phyloP scores from a whole-genome alignment of 257 asterid genomes.

The Lantana camara region DNA sequence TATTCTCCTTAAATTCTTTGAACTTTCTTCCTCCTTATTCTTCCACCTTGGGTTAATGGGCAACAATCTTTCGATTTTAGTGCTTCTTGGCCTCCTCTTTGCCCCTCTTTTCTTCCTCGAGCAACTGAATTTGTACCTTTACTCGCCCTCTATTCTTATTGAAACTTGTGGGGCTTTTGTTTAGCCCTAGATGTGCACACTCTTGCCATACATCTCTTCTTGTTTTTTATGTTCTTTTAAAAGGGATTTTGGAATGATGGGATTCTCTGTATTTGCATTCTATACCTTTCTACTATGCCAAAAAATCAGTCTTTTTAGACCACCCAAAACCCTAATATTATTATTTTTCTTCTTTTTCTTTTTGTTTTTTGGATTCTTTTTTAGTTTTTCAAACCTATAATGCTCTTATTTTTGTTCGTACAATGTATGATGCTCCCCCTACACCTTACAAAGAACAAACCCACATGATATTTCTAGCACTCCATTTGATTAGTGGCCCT shows the following conservation, averaged over 20 bases:
- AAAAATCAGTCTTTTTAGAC: constrained; percentile 64
- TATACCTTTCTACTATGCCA: constrained; percentile 48
- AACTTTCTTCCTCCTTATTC: background rate
- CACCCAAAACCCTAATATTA: constrained; percentile 32
- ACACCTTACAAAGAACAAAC: constrained; percentile 53
- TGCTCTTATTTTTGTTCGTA: constrained; percentile 33
- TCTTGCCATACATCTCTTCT: constrained; percentile 28
- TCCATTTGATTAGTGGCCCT: constrained; percentile 52
- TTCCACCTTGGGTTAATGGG: constrained; percentile 18
- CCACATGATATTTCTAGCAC: constrained; percentile 53
- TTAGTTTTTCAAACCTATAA: constrained; percentile 29
- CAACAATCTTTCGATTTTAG: constrained; percentile 39
- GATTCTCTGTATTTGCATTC: constrained; percentile 61
- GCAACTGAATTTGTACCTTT: constrained; percentile 76
- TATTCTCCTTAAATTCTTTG: constrained; percentile 1
- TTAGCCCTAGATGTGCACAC: constrained; percentile 53
- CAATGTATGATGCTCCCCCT: constrained; percentile 55
- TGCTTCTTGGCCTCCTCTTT: constrained; percentile 48
- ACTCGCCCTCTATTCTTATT: constrained; percentile 48
- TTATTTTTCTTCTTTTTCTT: background rate
- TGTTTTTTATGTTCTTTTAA: constrained; percentile 38
- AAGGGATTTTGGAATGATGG: constrained; percentile 66
- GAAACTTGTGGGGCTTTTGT: constrained; percentile 69
- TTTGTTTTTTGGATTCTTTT: constrained; percentile 1
- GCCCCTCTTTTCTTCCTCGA: constrained; percentile 82